Percentiles rank a stretch among this genome's conserved stretches.
These are phyloP conservation scores for Phytophthora vignae DNA, from an alignment of 352 stramenopile species.

Conservation along the genomic window DNA sequence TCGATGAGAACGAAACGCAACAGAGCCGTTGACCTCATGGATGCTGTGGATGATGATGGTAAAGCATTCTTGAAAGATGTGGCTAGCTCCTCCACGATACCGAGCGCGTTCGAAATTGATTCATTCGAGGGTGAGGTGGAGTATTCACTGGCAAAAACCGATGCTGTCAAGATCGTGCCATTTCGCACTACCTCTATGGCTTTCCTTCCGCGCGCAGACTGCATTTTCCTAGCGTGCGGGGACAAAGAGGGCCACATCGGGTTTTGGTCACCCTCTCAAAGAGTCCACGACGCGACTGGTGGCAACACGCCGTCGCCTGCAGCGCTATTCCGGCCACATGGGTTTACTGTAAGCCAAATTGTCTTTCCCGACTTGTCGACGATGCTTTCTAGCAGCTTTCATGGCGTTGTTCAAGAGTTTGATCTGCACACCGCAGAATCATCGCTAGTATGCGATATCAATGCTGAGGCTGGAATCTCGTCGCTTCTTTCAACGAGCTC, in stretches of 20 bases:
- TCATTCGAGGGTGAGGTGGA: constrained; percentile 25
- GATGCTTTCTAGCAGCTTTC: constrained; percentile 70
- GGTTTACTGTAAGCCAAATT: constrained; percentile 54
- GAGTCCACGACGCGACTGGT: not conserved
- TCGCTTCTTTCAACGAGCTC: constrained; percentile 43
- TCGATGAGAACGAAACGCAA: not conserved
- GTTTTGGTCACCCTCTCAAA: constrained; percentile 22
- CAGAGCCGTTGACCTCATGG: constrained; percentile 11
- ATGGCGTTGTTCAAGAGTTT: constrained; percentile 66
- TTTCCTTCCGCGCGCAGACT: constrained; percentile 69
- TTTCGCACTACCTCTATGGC: constrained; percentile 67
- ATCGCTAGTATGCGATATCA: constrained; percentile 49
- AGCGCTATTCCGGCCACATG: constrained; percentile 63
- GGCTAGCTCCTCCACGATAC: not conserved
- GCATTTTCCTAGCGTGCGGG: constrained; percentile 60
- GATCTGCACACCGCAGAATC: constrained; percentile 53
- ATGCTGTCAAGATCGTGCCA: constrained; percentile 64
- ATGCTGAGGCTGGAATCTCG: constrained; percentile 49
- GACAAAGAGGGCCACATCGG: constrained; percentile 73
- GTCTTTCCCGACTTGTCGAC: constrained; percentile 61
- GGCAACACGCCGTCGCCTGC: not conserved
- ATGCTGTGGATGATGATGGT: constrained; percentile 23
- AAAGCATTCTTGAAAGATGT: constrained; percentile 42
- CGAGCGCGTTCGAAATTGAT: constrained; percentile 30
- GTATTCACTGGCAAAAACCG: constrained; percentile 48